Evolutionary conservation across 2,329 filamentous ascomycete genomes (phyloP), one percentile per base, ranked within the genome.

Genomic region (Chaetothyriales sp.): DNA sequence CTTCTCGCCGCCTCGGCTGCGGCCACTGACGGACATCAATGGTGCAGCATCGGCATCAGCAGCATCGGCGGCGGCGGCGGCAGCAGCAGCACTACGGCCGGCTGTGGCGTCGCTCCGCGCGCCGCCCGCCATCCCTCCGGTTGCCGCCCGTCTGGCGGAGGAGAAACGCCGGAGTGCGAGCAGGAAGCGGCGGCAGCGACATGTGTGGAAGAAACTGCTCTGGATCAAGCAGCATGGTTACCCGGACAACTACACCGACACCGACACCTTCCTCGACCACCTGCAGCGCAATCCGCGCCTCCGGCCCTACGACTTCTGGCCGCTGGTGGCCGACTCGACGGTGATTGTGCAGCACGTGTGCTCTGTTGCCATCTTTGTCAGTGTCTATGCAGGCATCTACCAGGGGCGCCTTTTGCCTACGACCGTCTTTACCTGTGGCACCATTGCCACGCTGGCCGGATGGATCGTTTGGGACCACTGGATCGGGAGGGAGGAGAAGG

Each of bases 201-300:
- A 81, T 48, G 80, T 80, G 9, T 97, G 90, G 86, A 94, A 94
- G 76, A 97, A 97, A 73, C 71, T 98, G 58, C 77, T 98, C 51
- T 98, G 92, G 92, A 89, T 98, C 64, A 95, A 94, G 70, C 92
- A 97, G 43, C 47, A 54, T 44, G 33, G 60, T 89, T 87, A 94
- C 65, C 89, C 92, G n/a, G 92, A 98, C 68, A 98, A 98, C 68
- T 97, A 97, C 66, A 97, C 92, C 43, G 92, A 98, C 66, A 89
- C 92, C 65, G 86, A 87, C 54, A 97, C 92, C 1, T 98, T 98
- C 63, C 82, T 98, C 59, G 90, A 95, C 65, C 89, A 94, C 62
- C 80, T 98, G 18, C 90, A 98, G 68, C 81, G 89, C 47, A 98
- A 98, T 66, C 90, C 90, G 4, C 83, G 89, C 43, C 78, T 97